A percentile compares a stretch with the other conserved stretches of the same genome.
phyloP scores from a whole-genome alignment of 164 flowering plant species.

The Sextonia rubra region DNA sequence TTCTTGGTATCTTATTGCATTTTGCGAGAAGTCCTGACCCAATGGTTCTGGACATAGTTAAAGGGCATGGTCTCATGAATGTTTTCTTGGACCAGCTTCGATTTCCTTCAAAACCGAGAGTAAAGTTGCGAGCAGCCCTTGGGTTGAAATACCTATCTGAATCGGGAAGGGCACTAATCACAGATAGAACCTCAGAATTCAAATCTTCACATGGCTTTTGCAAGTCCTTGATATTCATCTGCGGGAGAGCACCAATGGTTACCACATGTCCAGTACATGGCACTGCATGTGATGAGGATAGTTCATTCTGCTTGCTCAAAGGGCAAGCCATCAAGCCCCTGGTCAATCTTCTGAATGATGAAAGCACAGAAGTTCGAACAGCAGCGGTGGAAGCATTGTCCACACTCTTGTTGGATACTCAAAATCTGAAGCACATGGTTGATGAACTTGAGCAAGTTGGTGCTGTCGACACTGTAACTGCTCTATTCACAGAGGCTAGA shows the following conservation, averaged over 20 bases:
- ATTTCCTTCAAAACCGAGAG: constrained; percentile 31
- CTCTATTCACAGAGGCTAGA: constrained; percentile 38
- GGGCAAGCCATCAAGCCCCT: constrained; percentile 45
- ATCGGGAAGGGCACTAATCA: constrained; percentile 18
- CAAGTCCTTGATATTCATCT: constrained; percentile 28
- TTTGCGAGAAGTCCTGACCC: constrained; percentile 34
- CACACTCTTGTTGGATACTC: constrained; percentile 31
- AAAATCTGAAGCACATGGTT: constrained; percentile 23
- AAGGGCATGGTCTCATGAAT: constrained; percentile 34
- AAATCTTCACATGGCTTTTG: constrained; percentile 37
- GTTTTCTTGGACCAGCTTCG: constrained; percentile 34
- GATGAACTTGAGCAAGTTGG: constrained; percentile 41
- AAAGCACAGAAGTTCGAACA: constrained; percentile 39
- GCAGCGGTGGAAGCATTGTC: constrained; percentile 50
- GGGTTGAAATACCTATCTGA: constrained; percentile 55
- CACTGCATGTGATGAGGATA: constrained; percentile 33
- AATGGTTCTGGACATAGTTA: constrained; percentile 21
- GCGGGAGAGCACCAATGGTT: constrained; percentile 28
- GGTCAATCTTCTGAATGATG: constrained; percentile 35
- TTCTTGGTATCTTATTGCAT: constrained; percentile 52
- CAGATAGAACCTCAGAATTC: constrained; percentile 23
- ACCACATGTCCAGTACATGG: constrained; percentile 46
- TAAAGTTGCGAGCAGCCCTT: constrained; percentile 40
- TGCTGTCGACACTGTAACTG: constrained; percentile 26
- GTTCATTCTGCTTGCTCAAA: constrained; percentile 42